Percentiles rank a stretch among this genome's conserved stretches.
Evolutionary conservation across 2,329 filamentous ascomycete species (phyloP).

Genomic region (Dothistroma septosporum): DNA sequence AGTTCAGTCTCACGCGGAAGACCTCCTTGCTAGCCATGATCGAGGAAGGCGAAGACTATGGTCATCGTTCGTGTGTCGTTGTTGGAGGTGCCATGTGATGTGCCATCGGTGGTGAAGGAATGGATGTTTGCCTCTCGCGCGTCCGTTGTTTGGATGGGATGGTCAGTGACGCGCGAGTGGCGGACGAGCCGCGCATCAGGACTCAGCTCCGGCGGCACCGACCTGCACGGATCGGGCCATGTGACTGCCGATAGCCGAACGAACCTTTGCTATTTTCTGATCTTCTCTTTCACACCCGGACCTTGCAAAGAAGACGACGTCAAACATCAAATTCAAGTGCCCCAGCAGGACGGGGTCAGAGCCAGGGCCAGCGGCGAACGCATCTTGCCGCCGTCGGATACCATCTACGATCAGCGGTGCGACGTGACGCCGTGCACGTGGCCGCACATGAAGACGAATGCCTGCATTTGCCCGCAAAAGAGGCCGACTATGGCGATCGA

Average conservation of each 20-base stretch:
- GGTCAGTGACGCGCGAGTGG: too few species aligned
- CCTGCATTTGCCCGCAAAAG: background rate
- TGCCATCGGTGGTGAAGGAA: background rate
- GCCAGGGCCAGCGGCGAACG: background rate
- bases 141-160: background rate
- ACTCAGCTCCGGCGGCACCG: too few species aligned
- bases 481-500: background rate
- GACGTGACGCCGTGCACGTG: background rate
- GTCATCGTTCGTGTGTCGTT: slow-evolving; percentile 24
- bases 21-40: slow-evolving; percentile 28
- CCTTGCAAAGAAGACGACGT: background rate
- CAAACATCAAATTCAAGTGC: too few species aligned
- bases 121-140: background rate
- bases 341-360: background rate
- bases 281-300: background rate
- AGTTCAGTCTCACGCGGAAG: slow-evolving; percentile 90
- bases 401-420: background rate
- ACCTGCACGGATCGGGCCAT: too few species aligned
- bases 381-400: background rate
- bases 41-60: slow-evolving; percentile 15
- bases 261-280: background rate
- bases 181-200: too few species aligned
- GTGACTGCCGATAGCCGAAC: background rate
- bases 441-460: background rate
- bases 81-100: background rate